Conservation (phyloP, 352 stramenopile genomes). For the Pythium insidiosum region DNA sequence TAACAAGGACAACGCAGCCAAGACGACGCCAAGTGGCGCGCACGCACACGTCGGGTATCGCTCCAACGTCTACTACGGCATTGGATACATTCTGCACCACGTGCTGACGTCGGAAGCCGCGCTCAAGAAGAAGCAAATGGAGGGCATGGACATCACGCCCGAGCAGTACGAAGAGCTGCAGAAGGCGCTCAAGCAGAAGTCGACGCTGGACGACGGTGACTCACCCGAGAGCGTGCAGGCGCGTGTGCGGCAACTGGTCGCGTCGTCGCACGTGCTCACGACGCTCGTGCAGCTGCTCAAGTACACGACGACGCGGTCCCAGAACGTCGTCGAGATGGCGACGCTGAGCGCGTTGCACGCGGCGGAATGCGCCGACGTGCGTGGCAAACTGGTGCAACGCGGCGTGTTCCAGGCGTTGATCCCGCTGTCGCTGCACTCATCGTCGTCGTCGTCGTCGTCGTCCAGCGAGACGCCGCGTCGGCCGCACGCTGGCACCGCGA, state of each 20-base stretch:
- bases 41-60: constrained; percentile 42
- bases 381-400: constrained; percentile 71
- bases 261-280: constrained; percentile 46
- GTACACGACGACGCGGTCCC: constrained; percentile 53
- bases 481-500: constrained; percentile 65
- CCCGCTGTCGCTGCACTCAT: constrained; percentile 39
- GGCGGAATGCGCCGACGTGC: constrained; percentile 48
- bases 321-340: constrained; percentile 75
- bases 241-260: constrained; percentile 46
- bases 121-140: constrained; percentile 94
- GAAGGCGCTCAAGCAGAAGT: constrained; percentile 92
- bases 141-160: constrained; percentile 93
- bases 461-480: constrained; percentile 19
- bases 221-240: constrained; percentile 57
- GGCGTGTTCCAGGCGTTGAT: constrained; percentile 73
- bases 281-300: constrained; percentile 81
- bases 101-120: constrained; percentile 91
- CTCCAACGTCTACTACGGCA: constrained; percentile 89
- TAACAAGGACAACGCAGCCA: constrained; percentile 6
- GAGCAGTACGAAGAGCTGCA: constrained; percentile 98
- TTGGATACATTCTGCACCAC: constrained; percentile 92
- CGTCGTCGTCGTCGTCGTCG: too few relatives aligned
- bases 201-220: constrained; percentile 88
- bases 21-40: constrained; percentile 10
- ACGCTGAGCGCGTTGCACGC: constrained; percentile 60